These are phyloP conservation scores for Penicillium roqueforti DNA, from an alignment of 495 filamentous ascomycete species.

Conservation along the genomic window DNA sequence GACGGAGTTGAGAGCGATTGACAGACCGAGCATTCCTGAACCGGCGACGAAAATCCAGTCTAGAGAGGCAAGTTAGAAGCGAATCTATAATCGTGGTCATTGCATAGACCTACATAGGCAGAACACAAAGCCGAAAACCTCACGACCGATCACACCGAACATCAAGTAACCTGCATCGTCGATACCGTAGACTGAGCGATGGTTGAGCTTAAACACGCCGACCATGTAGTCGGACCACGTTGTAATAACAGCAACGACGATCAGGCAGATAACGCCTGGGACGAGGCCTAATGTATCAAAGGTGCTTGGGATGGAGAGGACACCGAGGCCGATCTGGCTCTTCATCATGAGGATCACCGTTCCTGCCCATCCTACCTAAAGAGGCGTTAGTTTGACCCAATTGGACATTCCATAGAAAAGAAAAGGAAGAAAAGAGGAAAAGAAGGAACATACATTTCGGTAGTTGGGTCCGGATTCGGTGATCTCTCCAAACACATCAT, in stretches of 20 bases:
- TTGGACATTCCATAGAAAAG: neutral
- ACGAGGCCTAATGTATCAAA: slow-evolving; percentile 62
- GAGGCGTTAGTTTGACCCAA: neutral
- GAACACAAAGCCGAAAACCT: slow-evolving; percentile 56
- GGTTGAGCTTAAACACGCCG: slow-evolving; percentile 64
- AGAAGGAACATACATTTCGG: slow-evolving; percentile 1
- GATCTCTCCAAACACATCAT: slow-evolving; percentile 11
- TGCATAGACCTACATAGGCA: slow-evolving; percentile 26
- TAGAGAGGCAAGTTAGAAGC: slow-evolving; percentile 56
- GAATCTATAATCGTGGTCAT: slow-evolving; percentile 13
- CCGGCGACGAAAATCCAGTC: slow-evolving; percentile 39
- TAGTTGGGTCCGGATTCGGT: slow-evolving; percentile 6
- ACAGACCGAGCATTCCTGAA: slow-evolving; percentile 59
- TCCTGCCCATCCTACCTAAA: slow-evolving; percentile 34
- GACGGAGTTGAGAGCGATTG: slow-evolving; percentile 64
- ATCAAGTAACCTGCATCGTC: slow-evolving; percentile 64
- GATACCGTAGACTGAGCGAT: slow-evolving; percentile 62
- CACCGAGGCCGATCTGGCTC: slow-evolving; percentile 55
- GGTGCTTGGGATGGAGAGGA: slow-evolving; percentile 55
- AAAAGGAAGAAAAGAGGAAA: neutral
- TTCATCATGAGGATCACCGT: slow-evolving; percentile 41
- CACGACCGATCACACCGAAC: slow-evolving; percentile 57
- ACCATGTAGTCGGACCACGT: slow-evolving; percentile 73
- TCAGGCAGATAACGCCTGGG: slow-evolving; percentile 46
- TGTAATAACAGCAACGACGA: slow-evolving; percentile 55